These are phyloP conservation scores for Atkinsonella texensis DNA, from an alignment of 2,329 filamentous ascomycete species.

Conservation along the genomic window DNA sequence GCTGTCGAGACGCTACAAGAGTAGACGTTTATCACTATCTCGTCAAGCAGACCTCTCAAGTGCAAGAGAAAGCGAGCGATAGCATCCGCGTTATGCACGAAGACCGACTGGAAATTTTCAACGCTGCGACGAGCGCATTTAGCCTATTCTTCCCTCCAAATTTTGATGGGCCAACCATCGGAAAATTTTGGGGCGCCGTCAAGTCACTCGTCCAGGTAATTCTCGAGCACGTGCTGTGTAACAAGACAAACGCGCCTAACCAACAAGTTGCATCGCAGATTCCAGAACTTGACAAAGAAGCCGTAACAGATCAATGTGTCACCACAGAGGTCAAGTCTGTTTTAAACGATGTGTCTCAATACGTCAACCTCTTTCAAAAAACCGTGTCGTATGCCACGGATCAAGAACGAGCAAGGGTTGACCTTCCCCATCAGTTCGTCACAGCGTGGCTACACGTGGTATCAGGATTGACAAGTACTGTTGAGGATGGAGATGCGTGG, in stretches of 20 bases:
- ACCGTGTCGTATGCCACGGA: conserved; percentile 16
- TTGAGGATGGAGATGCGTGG: conserved; percentile 13
- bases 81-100: conserved; percentile 17
- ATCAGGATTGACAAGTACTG: conserved; percentile 22
- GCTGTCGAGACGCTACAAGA: conserved; percentile 13
- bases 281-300: conserved; percentile 5
- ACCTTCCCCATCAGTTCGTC: conserved; percentile 24
- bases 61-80: conserved; percentile 14
- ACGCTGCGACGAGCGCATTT: conserved; percentile 27
- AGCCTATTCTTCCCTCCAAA: conserved; percentile 28
- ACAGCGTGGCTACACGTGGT: conserved; percentile 31
- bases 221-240: background rate
- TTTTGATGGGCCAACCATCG: conserved; percentile 24
- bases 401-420: conserved; percentile 17
- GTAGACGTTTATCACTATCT: conserved; percentile 14
- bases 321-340: conserved; percentile 5
- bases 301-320: background rate
- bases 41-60: conserved; percentile 10
- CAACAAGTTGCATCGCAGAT: conserved; percentile 5
- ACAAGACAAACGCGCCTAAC: background rate
- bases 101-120: conserved; percentile 26
- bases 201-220: conserved; percentile 18
- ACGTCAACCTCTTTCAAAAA: conserved; percentile 18
- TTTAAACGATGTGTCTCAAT: conserved; percentile 13
- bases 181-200: conserved; percentile 33